Percentiles rank a stretch among this genome's conserved stretches.
Evolutionary conservation across 148 eudicot genomes (phyloP).

Genomic region (Heliosperma pusillum): DNA sequence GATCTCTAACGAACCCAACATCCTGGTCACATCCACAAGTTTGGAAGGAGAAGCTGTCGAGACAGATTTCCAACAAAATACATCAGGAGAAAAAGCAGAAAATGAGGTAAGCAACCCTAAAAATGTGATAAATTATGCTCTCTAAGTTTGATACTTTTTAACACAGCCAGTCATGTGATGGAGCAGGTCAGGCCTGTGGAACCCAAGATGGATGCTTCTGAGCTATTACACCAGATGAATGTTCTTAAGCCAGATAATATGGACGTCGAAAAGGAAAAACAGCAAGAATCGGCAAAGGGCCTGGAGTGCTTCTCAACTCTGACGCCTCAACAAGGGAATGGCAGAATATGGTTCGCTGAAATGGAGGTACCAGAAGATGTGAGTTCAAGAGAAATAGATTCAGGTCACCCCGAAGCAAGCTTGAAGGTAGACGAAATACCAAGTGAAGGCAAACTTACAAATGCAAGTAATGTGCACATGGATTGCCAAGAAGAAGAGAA

Average conservation of each 20-base stretch:
- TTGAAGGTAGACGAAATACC: neutral
- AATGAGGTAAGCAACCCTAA: neutral
- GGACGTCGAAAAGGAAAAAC: slow-evolving; percentile 2
- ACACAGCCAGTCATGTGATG: neutral
- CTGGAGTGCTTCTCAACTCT: neutral
- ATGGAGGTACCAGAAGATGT: neutral
- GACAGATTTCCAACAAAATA: neutral
- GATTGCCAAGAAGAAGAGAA: neutral
- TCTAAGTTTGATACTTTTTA: neutral
- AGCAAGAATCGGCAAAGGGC: neutral
- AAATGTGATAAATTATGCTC: neutral
- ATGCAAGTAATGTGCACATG: neutral
- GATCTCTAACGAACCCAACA: neutral
- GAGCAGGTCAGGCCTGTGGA: neutral
- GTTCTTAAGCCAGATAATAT: neutral
- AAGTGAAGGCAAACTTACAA: neutral
- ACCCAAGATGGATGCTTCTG: neutral
- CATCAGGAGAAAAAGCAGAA: neutral
- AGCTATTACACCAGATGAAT: slow-evolving; percentile 6
- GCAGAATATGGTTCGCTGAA: neutral
- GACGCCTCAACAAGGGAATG: neutral
- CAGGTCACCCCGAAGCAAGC: neutral
- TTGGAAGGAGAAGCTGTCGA: neutral
- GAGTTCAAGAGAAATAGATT: neutral
- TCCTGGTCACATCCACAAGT: neutral